Percentiles rank a stretch among this genome's conserved stretches.
Conservation (phyloP, 257 asterid genomes). For the Solanum lignicaule region DNA sequence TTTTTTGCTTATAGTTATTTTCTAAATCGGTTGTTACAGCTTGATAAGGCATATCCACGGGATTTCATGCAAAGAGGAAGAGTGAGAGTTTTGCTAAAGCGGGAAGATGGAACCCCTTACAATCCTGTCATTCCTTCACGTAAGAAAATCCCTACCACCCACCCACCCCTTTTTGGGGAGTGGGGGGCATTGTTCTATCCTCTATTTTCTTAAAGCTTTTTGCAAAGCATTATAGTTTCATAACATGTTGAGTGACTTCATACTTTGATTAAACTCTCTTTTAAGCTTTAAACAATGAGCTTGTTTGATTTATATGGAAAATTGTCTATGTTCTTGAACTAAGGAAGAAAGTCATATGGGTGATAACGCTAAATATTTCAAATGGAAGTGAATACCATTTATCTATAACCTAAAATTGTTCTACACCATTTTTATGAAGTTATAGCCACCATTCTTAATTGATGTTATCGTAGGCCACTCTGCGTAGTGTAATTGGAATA, state of each 20-base stretch:
- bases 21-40: constrained; percentile 15
- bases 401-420: neutral
- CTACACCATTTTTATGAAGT: neutral
- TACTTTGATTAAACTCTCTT: neutral
- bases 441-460: neutral
- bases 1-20: neutral
- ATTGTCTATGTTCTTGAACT: neutral
- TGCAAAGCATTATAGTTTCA: neutral
- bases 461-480: neutral
- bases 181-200: neutral
- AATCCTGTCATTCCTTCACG: constrained; percentile 76
- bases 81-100: constrained; percentile 76
- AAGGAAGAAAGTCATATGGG: neutral
- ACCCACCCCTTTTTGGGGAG: neutral
- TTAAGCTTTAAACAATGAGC: neutral
- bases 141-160: constrained; percentile 13
- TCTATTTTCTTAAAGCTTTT: neutral
- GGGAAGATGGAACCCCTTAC: constrained; percentile 64
- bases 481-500: neutral
- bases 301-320: neutral
- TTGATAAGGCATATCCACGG: constrained; percentile 92
- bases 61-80: constrained; percentile 98
- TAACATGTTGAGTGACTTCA: neutral
- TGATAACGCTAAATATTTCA: neutral
- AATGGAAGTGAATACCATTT: neutral